Percentiles rank a stretch among this genome's conserved stretches.
Evolutionary conservation across 805 yeast species (phyloP).

Genomic region (Suhomyces emberorum): DNA sequence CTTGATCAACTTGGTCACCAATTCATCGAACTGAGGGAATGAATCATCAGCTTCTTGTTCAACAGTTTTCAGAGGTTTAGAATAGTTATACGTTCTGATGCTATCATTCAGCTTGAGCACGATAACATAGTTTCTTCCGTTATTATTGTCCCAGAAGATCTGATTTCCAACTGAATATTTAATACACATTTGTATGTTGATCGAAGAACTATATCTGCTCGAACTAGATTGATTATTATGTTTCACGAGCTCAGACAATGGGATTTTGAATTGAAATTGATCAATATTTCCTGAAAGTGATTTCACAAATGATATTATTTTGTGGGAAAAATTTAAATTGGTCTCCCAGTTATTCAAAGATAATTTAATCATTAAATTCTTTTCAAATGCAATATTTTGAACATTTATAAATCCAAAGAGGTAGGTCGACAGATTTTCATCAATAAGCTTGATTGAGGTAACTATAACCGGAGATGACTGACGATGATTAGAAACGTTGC

Average conservation of each 20-base stretch:
- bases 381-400: slow-evolving; percentile 37
- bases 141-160: slow-evolving; percentile 40
- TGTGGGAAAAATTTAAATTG: slow-evolving; percentile 20
- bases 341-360: slow-evolving; percentile 50
- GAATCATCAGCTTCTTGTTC: slow-evolving; percentile 5
- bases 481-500: slow-evolving; percentile 12
- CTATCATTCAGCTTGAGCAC: slow-evolving; percentile 19
- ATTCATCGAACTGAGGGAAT: slow-evolving; percentile 20
- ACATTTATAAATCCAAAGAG: slow-evolving; percentile 27
- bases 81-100: slow-evolving; percentile 6
- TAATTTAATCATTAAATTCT: slow-evolving; percentile 39
- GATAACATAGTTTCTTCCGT: slow-evolving; percentile 34
- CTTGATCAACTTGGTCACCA: slow-evolving; percentile 18
- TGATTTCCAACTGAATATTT: slow-evolving; percentile 28
- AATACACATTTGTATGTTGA: slow-evolving; percentile 35
- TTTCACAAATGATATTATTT: slow-evolving; percentile 18
- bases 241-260: slow-evolving; percentile 30
- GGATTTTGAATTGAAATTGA: slow-evolving; percentile 50
- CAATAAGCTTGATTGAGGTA: slow-evolving; percentile 32
- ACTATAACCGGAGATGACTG: slow-evolving; percentile 26
- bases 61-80: slow-evolving; percentile 1
- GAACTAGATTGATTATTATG: slow-evolving; percentile 6
- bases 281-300: slow-evolving; percentile 31
- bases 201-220: not conserved
- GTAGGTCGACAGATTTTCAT: slow-evolving; percentile 5